Conservation (phyloP, 2,329 filamentous ascomycete genomes). For the Trichoderma asperellum region DNA sequence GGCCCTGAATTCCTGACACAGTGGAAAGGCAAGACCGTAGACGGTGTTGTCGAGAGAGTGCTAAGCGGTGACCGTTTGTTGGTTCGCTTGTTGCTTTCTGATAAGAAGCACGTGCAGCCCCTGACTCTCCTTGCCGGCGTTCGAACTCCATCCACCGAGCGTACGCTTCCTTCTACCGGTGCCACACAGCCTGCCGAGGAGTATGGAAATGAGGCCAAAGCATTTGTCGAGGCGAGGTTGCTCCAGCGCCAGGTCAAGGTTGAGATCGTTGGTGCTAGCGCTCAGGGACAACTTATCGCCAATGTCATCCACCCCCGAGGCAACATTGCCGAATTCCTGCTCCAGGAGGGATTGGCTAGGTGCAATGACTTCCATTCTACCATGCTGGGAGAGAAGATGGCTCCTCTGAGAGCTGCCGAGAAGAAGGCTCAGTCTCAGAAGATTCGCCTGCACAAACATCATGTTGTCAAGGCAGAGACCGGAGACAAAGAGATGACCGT, state of each 20-base stretch:
- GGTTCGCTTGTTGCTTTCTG: conserved; percentile 76
- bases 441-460: conserved; percentile 79
- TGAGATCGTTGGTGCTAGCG: conserved; percentile 81
- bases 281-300: conserved; percentile 89
- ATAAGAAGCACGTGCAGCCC: conserved; percentile 84
- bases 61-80: conserved; percentile 89
- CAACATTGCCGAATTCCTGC: conserved; percentile 88
- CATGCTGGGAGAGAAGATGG: conserved; percentile 87
- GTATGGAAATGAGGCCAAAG: conserved; percentile 83
- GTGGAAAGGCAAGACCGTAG: conserved; percentile 83
- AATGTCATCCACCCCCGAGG: conserved; percentile 85
- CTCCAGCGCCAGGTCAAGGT: conserved; percentile 85
- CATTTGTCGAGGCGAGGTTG: conserved; percentile 83
- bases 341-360: conserved; percentile 85
- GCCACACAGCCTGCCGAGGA: conserved; percentile 85
- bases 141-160: conserved; percentile 85
- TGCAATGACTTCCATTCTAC: conserved; percentile 97
- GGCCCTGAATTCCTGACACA: conserved; percentile 79
- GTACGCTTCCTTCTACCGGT: conserved; percentile 76
- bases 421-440: conserved; percentile 78
- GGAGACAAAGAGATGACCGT: conserved; percentile 80
- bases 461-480: conserved; percentile 70
- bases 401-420: conserved; percentile 80
- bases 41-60: conserved; percentile 87
- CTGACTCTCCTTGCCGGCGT: conserved; percentile 89